Evolutionary conservation across 192 early-diverging fungal genomes (phyloP), one percentile per base, ranked within the genome.

Genomic region (Backusella tuberculispora): DNA sequence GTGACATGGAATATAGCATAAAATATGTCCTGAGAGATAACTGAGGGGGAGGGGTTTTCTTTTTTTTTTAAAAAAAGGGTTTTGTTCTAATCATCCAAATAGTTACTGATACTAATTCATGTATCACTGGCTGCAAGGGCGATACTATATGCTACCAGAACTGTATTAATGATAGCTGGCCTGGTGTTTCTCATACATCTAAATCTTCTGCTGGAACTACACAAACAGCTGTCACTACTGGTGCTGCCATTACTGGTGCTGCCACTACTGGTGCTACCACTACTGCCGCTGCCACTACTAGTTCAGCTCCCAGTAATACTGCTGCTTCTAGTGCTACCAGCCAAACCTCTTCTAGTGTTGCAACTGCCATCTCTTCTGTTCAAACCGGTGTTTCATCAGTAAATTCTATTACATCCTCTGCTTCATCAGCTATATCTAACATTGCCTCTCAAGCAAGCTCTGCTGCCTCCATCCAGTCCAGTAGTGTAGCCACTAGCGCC

Each of bases 401-500:
- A 9, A 34, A 9, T 29, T 13, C 56, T 24, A 17, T 19, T 6
- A 13, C 37, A 17, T 41, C 64, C 17, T 3, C 12, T 38, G 64
- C 64, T n/a, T n/a, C 38, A 46, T 19, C 45, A 46, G 45, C 5
- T 9, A 21, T 70, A 15, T 19, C 43, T 37, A 45, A 9, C 29
- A 29, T 46, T 34, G 13, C 29, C 47, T 42, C 43, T 70, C 24
- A 26, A 15, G 45, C 26, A 2, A 70, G 42, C 21, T 70, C n/a
- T 37, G 42, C 1, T 42, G 43, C 46, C 8, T 70, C 19, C 13
- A 15, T 21, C 19, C 42, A n/a, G 46, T 38, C 21, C 43, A 63
- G 50, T 73, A 71, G 63, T 48, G 47, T 0, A 65, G 45, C 24
- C 73, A 76, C 17, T 69, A 48, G 44, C 46, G 78, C 21, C 71